Evolutionary conservation across 345 rosid genomes (phyloP), one percentile per base, ranked within the genome.

Genomic region (Lagerstroemia speciosa): DNA sequence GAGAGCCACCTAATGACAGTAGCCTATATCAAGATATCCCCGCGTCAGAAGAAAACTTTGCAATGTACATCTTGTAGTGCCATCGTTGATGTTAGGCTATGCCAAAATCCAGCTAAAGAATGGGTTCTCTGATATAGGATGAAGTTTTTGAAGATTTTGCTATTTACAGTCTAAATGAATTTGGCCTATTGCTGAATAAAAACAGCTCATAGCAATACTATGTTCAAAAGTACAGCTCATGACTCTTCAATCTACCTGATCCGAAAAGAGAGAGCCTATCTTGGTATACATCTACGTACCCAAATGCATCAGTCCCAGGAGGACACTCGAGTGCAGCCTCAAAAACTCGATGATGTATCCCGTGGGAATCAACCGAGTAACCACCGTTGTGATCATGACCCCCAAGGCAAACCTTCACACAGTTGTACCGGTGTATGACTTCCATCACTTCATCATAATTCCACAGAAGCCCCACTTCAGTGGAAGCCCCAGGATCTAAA

Each of bases 311-410:
- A 2, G 92, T 83, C 48, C 89, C 97, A 0, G 93, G 98, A 48
- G 96, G 96, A 20, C 99, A 87, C 73, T 91, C 99, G 55, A 94
- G 76, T 8, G 93, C 89, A 72, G 98, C 98, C 83, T 94, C 98
- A 36, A 94, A 66, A 32, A 83, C 87, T 69, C 90, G 78, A 66
- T 94, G 98, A 76, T 94, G 98, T 72, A 94, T 75, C 53, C 96
- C 97, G 41, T 75, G 87, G 43, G 87, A 77, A 83, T 94, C 99
- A 40, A 89, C 65, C 20, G 91, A 82, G 76, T 88, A 73, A 33
- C 96, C 90, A 34, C 98, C 98, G 75, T 77, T 71, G 72, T 94
- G 98, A 66, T 88, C 90, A 41, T 94, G 99, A 29, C 99, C 97
- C 1, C 93, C 79, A 32, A 91, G 81, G 87, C 98, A 94, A 33